Base-by-base conservation (phyloP, 306 rosid genomes). In the Herpetospermum pedunculosum region DNA sequence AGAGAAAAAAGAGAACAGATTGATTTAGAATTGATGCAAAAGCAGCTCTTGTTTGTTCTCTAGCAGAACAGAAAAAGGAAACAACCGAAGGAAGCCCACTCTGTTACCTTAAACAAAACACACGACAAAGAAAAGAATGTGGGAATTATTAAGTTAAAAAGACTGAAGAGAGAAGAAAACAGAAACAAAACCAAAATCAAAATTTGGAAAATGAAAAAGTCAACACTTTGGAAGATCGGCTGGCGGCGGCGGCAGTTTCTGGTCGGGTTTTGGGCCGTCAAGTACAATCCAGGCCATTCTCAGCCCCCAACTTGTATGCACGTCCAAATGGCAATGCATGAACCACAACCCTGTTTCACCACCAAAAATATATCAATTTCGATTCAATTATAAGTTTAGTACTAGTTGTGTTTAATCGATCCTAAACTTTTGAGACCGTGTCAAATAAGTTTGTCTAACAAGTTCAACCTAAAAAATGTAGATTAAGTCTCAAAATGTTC, bases 221-320 rank as follows among this genome's bases (percentile, higher is more conserved):
- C 83, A 92, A 72, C 98, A 92, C 57, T 77, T 73, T 1, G 98
- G 98, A 75, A 92, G 95, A 81, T 90, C 98, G 4, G 84, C 81
- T 1, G 96, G 98, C n/a, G 96, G 96, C 29, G 89, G 92, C 79
- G 80, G 92, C 1, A 88, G 54, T 88, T 90, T 92, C 80, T 90
- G 95, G 60, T 88, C 75, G 7, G 90, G 76, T 19, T 74, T 83
- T 5, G 91, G 62, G 52, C 92, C 95, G 25, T 92, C 92, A 41
- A 85, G 68, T 21, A 92, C 96, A 19, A 89, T 74, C 96, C 97
- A 89, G 35, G 89, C 89, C 97, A 92, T 92, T 75, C 84, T 89
- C 34, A 92, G 75, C 34, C 97, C 97, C 96, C 97, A 90, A 78
- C 98, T 92, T 41, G 98, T 90, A 52, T 92, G 98, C 12, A 92